These are phyloP conservation scores for Salix suchowensis DNA, from an alignment of 345 rosid genomes.

Conservation along the genomic window DNA sequence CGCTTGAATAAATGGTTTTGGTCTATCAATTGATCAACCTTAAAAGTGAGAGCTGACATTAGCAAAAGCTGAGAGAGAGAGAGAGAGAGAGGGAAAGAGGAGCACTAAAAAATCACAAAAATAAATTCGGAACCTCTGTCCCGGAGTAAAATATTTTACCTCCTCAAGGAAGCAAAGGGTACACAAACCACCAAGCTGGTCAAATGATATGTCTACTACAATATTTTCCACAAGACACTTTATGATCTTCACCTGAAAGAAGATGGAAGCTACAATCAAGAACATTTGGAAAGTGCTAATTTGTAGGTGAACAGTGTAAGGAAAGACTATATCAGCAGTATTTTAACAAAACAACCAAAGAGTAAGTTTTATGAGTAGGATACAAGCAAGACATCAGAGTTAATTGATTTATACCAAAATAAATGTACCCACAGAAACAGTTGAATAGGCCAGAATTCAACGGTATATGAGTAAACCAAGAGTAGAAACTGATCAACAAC, in stretches of 20 bases:
- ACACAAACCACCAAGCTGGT: constrained; percentile 90
- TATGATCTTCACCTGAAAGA: constrained; percentile 72
- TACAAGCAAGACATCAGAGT: too few species aligned
- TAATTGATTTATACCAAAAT: too few species aligned
- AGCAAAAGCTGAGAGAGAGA: neutral
- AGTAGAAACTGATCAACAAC: too few species aligned
- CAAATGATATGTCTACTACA: constrained; percentile 90
- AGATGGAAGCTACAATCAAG: constrained; percentile 1
- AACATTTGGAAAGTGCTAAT: constrained; percentile 8
- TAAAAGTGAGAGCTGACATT: constrained; percentile 12
- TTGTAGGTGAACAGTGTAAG: neutral
- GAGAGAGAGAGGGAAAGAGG: too few species aligned
- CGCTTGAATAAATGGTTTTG: constrained; percentile 80
- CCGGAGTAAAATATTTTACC: constrained; percentile 37
- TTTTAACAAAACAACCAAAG: neutral
- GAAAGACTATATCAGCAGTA: neutral
- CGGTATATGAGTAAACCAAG: too few species aligned
- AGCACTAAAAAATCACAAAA: neutral
- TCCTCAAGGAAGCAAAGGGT: constrained; percentile 94
- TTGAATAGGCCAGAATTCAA: too few species aligned
- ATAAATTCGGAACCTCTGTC: neutral
- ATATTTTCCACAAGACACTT: constrained; percentile 92
- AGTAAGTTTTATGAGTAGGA: too few species aligned
- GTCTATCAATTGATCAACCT: constrained; percentile 66
- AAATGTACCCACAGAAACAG: too few species aligned